Conservation (phyloP, 306 rosid species). For the Abrus precatorius region DNA sequence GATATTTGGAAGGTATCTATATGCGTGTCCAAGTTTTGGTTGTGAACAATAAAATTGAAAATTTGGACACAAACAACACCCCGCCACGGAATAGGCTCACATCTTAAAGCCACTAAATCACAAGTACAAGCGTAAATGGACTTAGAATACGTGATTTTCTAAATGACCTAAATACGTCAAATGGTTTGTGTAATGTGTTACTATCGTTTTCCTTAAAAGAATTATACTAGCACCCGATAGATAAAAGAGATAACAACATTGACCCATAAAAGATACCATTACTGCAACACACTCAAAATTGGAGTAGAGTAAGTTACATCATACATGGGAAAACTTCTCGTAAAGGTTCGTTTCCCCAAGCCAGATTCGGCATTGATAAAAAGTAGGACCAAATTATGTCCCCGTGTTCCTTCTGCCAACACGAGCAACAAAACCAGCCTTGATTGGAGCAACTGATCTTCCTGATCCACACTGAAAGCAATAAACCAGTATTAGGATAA, state of each 20-base stretch:
- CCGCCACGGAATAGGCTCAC: neutral
- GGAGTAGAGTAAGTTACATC: neutral
- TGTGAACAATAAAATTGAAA: neutral
- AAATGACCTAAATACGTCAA: no score
- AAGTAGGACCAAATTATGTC: slow-evolving; percentile 53
- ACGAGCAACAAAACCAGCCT: slow-evolving; percentile 98
- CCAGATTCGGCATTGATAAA: slow-evolving; percentile 26
- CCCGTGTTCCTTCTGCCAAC: slow-evolving; percentile 91
- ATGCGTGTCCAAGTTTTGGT: neutral
- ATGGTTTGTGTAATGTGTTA: neutral
- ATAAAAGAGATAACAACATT: neutral
- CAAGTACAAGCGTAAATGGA: neutral
- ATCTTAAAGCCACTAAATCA: neutral
- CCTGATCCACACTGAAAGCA: slow-evolving; percentile 91
- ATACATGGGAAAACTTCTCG: neutral
- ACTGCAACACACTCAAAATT: slow-evolving; percentile 18
- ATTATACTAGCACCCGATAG: neutral
- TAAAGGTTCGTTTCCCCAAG: slow-evolving; percentile 2
- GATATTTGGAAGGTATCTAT: neutral
- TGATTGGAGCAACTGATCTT: slow-evolving; percentile 93
- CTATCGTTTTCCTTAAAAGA: neutral
- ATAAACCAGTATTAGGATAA: slow-evolving; percentile 8
- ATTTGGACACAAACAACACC: neutral
- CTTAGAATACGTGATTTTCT: neutral
- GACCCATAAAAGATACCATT: neutral